Base-by-base conservation (phyloP, 495 filamentous ascomycete genomes). In the Pyrenula massariospora region DNA sequence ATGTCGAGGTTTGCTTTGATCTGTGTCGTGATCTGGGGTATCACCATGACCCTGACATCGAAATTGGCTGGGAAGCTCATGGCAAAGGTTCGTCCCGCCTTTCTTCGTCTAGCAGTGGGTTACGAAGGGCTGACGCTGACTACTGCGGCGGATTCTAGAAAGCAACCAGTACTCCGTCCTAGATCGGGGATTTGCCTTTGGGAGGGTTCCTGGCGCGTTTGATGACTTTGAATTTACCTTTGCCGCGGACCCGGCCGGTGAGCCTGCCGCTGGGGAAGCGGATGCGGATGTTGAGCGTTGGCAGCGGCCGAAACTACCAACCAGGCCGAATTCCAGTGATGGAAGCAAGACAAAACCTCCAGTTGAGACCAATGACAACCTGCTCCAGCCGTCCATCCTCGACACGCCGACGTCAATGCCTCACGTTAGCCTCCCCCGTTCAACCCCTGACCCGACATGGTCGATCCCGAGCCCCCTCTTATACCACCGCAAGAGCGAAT, bases 331-430 rank as follows among this genome's bases (percentile, higher is more conserved):
- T n/a, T n/a, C n/a, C n/a, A n/a, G n/a, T n/a, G n/a, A n/a, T n/a
- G n/a, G n/a, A n/a, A n/a, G n/a, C n/a, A n/a, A n/a, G n/a, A n/a
- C n/a, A n/a, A n/a, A n/a, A n/a, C n/a, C n/a, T n/a, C n/a, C n/a
- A n/a, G n/a, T n/a, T n/a, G n/a, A n/a, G n/a, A n/a, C n/a, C 8
- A 42, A 15, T 42, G 56, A 47, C 2, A n/a, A 2, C 12, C 23
- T 19, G 22, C 11, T 31, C 42, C 25, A 63, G 58, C 58, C 60
- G 31, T 3, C 12, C 1, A 11, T 23, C 48, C 58, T 57, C 62
- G 64, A 56, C 53, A 23, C 24, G 2, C 23, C 11, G 10, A 24
- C 25, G 47, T 25, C 22, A 20, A n/a, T 57, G 22, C 52, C 52
- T 22, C 52, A 42, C 5, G 31, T 42, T 15, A 42, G 15, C 31